A percentile compares a stretch with the other conserved stretches of the same genome.
phyloP scores from a whole-genome alignment of 164 flowering plant genomes.

The Stephania cephalantha region DNA sequence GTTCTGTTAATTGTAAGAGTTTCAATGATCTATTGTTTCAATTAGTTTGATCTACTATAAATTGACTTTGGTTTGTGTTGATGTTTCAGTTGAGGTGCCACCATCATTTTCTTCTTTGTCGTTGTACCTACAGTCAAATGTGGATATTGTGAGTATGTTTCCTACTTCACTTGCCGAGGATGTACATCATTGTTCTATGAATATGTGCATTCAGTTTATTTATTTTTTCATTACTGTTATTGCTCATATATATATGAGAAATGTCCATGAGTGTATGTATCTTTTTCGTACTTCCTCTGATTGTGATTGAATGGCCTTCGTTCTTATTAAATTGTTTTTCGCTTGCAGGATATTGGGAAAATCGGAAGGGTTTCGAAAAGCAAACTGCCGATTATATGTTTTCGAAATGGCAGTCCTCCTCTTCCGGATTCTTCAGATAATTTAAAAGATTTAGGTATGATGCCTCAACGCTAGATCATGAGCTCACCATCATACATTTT shows the following conservation, averaged over 20 bases:
- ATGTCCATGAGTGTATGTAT: no score
- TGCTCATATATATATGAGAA: no score
- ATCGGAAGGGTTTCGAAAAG: slow-evolving; percentile 27
- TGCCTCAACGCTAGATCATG: background rate
- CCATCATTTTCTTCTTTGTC: slow-evolving; percentile 75
- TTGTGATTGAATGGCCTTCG: background rate
- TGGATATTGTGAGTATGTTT: slow-evolving; percentile 57
- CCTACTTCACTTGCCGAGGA: background rate
- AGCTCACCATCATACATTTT: background rate
- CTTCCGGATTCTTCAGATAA: slow-evolving; percentile 59
- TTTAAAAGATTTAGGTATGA: slow-evolving; percentile 37
- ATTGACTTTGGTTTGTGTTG: slow-evolving; percentile 13
- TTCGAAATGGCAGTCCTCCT: slow-evolving; percentile 81
- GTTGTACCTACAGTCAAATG: slow-evolving; percentile 52
- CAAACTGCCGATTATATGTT: slow-evolving; percentile 55
- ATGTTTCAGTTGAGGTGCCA: slow-evolving; percentile 81
- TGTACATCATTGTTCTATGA: background rate
- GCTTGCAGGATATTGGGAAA: slow-evolving; percentile 35
- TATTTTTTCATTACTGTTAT: background rate
- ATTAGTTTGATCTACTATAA: background rate
- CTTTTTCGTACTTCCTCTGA: background rate
- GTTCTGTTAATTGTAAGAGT: background rate
- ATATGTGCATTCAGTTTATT: background rate
- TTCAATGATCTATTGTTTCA: no score
- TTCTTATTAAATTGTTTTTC: slow-evolving; percentile 10